These are phyloP conservation scores for Spiraea crenata DNA, from an alignment of 331 rosid genomes.

Conservation along the genomic window DNA sequence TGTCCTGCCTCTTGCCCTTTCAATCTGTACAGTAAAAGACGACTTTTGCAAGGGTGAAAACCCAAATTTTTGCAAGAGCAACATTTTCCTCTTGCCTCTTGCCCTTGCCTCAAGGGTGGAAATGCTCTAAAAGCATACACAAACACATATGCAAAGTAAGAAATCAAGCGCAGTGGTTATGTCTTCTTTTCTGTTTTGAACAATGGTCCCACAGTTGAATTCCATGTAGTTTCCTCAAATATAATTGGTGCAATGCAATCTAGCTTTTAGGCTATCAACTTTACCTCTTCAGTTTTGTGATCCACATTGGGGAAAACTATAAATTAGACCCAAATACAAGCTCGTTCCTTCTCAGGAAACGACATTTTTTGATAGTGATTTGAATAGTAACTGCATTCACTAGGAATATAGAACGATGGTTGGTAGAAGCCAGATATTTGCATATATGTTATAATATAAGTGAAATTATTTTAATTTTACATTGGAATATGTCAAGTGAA, in stretches of 20 bases:
- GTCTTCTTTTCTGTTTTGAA: background rate
- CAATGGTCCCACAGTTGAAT: conserved; percentile 1
- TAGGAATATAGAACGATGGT: no score
- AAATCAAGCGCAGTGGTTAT: background rate
- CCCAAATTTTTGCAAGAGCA: no score
- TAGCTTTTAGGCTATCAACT: background rate
- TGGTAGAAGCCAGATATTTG: no score
- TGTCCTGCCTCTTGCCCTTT: no score
- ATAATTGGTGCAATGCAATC: background rate
- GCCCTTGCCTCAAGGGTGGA: no score
- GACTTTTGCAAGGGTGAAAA: no score
- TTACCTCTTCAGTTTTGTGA: background rate
- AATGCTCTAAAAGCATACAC: no score
- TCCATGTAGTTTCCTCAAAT: background rate
- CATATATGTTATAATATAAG: no score
- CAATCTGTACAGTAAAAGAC: no score
- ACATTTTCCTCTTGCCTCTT: no score
- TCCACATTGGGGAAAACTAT: background rate
- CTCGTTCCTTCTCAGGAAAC: background rate
- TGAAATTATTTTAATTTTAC: no score
- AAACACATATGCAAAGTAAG: background rate
- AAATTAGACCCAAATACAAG: background rate
- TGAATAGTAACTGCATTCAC: background rate
- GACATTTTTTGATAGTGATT: background rate
- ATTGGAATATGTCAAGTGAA: no score